Evolutionary conservation across 2,329 filamentous ascomycete genomes (phyloP).

Genomic region (Emmonsia crescens): DNA sequence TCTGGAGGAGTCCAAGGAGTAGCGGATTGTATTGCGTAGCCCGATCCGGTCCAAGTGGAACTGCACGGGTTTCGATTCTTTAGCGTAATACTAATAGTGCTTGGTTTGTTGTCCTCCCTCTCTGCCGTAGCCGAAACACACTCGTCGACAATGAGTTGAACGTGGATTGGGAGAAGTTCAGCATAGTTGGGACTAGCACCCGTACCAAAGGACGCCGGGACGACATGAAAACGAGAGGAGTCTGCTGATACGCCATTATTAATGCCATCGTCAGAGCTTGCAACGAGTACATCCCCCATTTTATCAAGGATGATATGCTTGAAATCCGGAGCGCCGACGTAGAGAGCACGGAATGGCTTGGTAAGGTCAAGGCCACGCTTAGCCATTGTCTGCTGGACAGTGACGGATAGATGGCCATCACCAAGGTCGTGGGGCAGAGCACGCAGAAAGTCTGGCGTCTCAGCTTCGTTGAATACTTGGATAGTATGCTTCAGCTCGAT

Average conservation of each 20-base stretch:
- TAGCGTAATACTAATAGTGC: constrained; percentile 27
- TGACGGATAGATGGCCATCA: constrained; percentile 27
- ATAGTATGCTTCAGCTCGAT: constrained; percentile 35
- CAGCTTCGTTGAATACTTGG: constrained; percentile 23
- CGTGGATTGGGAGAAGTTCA: constrained; percentile 37
- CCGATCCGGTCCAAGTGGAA: constrained; percentile 28
- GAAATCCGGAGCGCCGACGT: constrained; percentile 30
- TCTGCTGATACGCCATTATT: constrained; percentile 26
- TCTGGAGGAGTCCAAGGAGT: constrained; percentile 36
- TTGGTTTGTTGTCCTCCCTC: constrained; percentile 17
- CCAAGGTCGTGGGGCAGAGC: constrained; percentile 19
- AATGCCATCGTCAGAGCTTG: constrained; percentile 25
- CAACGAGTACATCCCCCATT: constrained; percentile 37
- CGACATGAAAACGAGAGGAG: constrained; percentile 38
- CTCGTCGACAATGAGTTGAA: constrained; percentile 39
- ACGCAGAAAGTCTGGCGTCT: constrained; percentile 18
- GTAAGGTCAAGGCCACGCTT: constrained; percentile 29
- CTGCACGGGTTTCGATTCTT: constrained; percentile 29
- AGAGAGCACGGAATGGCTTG: constrained; percentile 36
- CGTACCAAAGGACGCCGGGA: constrained; percentile 38
- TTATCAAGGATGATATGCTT: constrained; percentile 36
- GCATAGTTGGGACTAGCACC: constrained; percentile 37
- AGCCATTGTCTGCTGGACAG: constrained; percentile 36
- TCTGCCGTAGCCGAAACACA: constrained; percentile 27
- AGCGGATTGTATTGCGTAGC: constrained; percentile 29